A percentile compares a stretch with the other conserved stretches of the same genome.
Conservation (phyloP, 2,329 filamentous ascomycete species). For the Fusarium sp. region DNA sequence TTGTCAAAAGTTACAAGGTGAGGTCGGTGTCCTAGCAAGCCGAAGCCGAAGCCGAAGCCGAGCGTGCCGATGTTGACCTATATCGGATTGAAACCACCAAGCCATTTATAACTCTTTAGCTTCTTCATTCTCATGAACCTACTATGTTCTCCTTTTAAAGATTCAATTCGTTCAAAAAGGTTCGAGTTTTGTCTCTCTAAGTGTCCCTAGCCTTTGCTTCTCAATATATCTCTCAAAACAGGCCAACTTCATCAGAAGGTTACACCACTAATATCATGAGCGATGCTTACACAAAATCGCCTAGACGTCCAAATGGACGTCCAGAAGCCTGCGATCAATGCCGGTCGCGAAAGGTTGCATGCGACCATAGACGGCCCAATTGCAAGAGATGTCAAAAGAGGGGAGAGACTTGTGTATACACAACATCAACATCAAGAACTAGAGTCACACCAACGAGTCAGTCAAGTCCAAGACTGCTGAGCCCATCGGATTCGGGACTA, state of each 20-base stretch:
- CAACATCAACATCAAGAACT: slow-evolving; percentile 5
- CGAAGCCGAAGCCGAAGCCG: slow-evolving; percentile 25
- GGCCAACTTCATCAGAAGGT: background rate
- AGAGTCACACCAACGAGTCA: slow-evolving; percentile 17
- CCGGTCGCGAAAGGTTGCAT: slow-evolving; percentile 31
- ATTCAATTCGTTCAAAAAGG: too few species aligned
- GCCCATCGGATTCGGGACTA: background rate
- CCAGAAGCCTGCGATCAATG: slow-evolving; percentile 31
- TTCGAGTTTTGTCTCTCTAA: background rate
- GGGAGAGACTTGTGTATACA: slow-evolving; percentile 54
- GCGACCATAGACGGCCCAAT: slow-evolving; percentile 20
- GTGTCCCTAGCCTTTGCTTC: background rate
- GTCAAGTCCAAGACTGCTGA: background rate
- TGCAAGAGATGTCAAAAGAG: slow-evolving; percentile 45
- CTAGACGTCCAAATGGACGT: slow-evolving; percentile 26
- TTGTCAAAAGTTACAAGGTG: background rate
- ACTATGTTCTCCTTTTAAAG: background rate
- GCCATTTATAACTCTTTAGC: background rate
- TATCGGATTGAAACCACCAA: background rate
- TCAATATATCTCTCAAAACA: background rate
- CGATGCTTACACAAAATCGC: background rate
- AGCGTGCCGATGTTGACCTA: background rate
- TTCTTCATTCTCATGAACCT: background rate
- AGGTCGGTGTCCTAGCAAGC: background rate
- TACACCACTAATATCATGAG: slow-evolving; percentile 4